Conservation (phyloP, 805 yeast species). For the Nakazawaea siamensis region DNA sequence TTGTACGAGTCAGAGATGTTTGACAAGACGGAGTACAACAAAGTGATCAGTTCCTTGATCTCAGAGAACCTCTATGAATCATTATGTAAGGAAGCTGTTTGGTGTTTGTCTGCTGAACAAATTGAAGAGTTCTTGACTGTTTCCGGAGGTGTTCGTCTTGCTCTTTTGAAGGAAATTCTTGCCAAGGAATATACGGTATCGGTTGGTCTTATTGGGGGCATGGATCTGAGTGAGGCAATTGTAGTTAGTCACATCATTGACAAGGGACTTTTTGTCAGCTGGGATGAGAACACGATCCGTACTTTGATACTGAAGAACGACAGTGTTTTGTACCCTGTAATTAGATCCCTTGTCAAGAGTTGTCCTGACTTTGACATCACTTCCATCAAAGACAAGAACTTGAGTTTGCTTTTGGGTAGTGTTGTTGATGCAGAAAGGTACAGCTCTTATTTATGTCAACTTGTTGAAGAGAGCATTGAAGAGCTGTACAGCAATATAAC, state of each 20-base stretch:
- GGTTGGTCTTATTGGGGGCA: not conserved
- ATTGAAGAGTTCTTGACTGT: not conserved
- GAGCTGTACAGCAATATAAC: slow-evolving; percentile 1
- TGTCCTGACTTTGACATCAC: not conserved
- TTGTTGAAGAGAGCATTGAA: slow-evolving; percentile 1
- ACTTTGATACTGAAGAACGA: slow-evolving; percentile 1
- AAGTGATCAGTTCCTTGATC: not conserved
- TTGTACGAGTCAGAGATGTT: slow-evolving; percentile 10
- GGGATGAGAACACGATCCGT: not conserved
- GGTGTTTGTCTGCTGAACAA: slow-evolving; percentile 19
- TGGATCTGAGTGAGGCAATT: not conserved
- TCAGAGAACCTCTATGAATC: slow-evolving; percentile 6
- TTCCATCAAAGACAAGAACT: not conserved
- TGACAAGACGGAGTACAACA: not conserved
- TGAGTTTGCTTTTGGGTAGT: slow-evolving; percentile 1
- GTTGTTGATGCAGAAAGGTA: not conserved
- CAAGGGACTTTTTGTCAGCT: not conserved
- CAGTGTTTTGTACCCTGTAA: not conserved
- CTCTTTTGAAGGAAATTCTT: not conserved
- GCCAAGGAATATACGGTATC: not conserved
- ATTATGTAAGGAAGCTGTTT: slow-evolving; percentile 14
- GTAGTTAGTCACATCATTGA: not conserved
- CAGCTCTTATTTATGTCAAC: not conserved
- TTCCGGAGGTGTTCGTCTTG: not conserved
- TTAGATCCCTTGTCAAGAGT: not conserved